Evolutionary conservation across 2,329 filamentous ascomycete genomes (phyloP), one percentile per base, ranked within the genome.

Genomic region (Aspergillus uvarum): DNA sequence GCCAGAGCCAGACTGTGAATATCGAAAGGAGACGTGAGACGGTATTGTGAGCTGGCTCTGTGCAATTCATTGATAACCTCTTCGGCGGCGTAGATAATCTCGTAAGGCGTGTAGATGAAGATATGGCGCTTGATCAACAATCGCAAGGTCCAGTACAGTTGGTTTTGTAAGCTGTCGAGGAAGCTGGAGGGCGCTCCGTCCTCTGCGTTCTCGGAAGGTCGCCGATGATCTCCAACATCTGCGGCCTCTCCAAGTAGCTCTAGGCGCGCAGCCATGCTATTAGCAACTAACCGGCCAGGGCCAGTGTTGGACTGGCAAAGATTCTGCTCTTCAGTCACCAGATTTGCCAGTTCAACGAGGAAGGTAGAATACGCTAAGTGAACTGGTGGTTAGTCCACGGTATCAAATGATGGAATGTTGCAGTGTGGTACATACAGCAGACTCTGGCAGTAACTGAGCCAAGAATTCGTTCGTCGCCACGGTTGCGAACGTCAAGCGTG

Each of bases 51-150:
- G 8, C 67, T 69, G 11, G 71, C 67, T 50, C 74, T 77, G 66
- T 75, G 70, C 59, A 79, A 63, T 61, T 78, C 73, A 50, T 77
- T 75, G 58, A 78, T 66, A 8, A 78, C 66, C 48, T 76, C 75
- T 59, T 76, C 70, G 1, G 76, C 76, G 42, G 73, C 72, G 59
- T 76, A 75, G 24, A 79, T 71, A 16, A 79, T 73, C 47, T 79
- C 77, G 51, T 75, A 76, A 0, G 77, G 76, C 31, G 73, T 76
- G 56, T 75, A 77, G 26, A 77, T 69, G 54, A 73, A 78, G 44
- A 79, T 71, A 58, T 78, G 76, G 22, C 77, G 76, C 59, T 78
- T 79, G 55, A 79, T 74, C 44, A 79, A 67, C 10, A 79, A 65
- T 14, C 75, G 73, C 11, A 77, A 66, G 16, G 73, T 77, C 77